phyloP scores from a whole-genome alignment of 2,329 filamentous ascomycete species.

The Beauveria sp. region DNA sequence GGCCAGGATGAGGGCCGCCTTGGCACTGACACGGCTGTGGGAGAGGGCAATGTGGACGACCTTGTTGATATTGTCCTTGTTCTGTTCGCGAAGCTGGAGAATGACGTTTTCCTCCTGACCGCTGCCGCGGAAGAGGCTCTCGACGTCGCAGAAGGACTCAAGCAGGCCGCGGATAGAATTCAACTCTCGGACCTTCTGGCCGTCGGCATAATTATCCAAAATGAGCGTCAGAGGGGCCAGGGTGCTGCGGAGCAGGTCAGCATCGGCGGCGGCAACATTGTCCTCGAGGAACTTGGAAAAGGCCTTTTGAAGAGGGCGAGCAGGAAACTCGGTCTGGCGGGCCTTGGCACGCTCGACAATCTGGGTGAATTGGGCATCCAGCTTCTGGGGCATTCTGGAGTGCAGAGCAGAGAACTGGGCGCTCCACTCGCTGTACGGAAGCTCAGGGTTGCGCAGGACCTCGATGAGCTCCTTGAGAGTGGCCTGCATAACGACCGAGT shows the following conservation, averaged over 20 bases:
- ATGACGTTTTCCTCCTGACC: constrained; percentile 88
- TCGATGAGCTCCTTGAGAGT: constrained; percentile 85
- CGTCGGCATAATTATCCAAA: constrained; percentile 73
- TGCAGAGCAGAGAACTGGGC: constrained; percentile 95
- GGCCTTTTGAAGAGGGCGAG: constrained; percentile 76
- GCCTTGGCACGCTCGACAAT: constrained; percentile 77
- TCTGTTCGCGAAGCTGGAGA: constrained; percentile 85
- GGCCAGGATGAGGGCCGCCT: constrained; percentile 89
- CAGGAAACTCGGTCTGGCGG: constrained; percentile 81
- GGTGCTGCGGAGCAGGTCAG: constrained; percentile 62
- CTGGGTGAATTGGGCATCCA: constrained; percentile 74
- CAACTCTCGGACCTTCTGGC: constrained; percentile 86
- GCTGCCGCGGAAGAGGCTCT: constrained; percentile 77
- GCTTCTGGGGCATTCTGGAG: constrained; percentile 90
- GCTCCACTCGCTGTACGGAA: constrained; percentile 95
- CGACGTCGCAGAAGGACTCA: constrained; percentile 72
- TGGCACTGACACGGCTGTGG: constrained; percentile 83
- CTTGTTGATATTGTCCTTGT: constrained; percentile 83
- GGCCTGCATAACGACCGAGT: constrained; percentile 88
- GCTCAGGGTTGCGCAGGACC: constrained; percentile 79
- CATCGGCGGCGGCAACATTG: constrained; percentile 65
- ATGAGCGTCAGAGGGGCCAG: constrained; percentile 69
- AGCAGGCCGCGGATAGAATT: constrained; percentile 73
- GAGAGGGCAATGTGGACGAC: constrained; percentile 88
- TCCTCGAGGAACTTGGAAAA: constrained; percentile 87